These are phyloP conservation scores for Stellera chamaejasme DNA, from an alignment of 345 rosid genomes.

Conservation along the genomic window DNA sequence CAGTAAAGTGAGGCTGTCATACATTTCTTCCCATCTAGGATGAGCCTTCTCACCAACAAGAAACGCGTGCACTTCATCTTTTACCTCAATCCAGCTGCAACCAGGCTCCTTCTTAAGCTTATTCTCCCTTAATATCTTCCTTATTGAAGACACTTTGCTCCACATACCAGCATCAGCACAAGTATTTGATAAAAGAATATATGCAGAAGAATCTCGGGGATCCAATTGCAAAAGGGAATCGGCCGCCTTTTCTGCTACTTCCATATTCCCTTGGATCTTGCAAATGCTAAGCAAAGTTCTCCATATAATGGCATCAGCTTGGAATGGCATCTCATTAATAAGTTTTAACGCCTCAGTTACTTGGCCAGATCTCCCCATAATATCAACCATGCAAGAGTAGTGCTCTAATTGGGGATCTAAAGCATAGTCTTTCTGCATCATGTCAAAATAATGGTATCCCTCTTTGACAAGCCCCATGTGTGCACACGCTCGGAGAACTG, in stretches of 20 bases:
- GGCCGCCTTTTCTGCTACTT: constrained; percentile 67
- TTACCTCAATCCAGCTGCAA: constrained; percentile 89
- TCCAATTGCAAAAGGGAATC: constrained; percentile 47
- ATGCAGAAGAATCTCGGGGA: constrained; percentile 75
- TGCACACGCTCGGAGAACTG: constrained; percentile 90
- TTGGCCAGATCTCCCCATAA: constrained; percentile 77
- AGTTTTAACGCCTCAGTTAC: constrained; percentile 46
- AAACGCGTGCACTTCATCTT: constrained; percentile 70
- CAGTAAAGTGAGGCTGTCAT: constrained; percentile 41
- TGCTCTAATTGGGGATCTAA: constrained; percentile 78
- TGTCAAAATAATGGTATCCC: constrained; percentile 56
- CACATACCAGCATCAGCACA: constrained; percentile 91
- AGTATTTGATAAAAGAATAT: constrained; percentile 68
- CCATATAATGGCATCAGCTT: constrained; percentile 80
- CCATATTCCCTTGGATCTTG: constrained; percentile 61
- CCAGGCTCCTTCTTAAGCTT: constrained; percentile 89
- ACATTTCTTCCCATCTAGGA: constrained; percentile 54
- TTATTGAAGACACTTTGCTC: constrained; percentile 57
- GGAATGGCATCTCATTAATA: constrained; percentile 63
- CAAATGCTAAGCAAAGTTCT: constrained; percentile 76
- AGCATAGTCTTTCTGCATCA: constrained; percentile 48
- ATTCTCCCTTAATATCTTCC: constrained; percentile 55
- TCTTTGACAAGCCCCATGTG: constrained; percentile 62
- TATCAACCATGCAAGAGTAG: constrained; percentile 87
- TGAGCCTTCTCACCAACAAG: constrained; percentile 62